phyloP scores from a whole-genome alignment of 1,284 basidiomycete species.

The Athelia sp. region DNA sequence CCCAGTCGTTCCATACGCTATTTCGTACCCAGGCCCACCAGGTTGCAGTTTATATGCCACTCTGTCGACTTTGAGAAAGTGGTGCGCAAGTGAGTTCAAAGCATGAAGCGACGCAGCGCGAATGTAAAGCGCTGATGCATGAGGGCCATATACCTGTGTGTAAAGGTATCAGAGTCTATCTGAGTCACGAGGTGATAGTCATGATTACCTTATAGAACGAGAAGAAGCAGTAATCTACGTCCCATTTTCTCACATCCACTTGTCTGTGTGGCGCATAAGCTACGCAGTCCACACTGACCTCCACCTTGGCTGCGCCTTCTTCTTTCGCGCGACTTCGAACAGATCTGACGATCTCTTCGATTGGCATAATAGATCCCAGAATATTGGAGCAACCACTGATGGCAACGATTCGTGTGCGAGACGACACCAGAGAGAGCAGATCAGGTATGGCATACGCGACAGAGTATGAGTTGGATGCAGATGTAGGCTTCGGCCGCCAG shows the following conservation, averaged over 20 bases:
- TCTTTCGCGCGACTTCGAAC: conserved; percentile 45
- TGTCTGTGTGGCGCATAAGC: conserved; percentile 73
- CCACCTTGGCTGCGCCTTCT: conserved; percentile 55
- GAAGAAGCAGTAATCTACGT: conserved; percentile 69
- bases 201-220: conserved; percentile 69
- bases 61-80: conserved; percentile 55
- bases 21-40: conserved; percentile 71
- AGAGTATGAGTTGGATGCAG: conserved; percentile 60
- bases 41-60: conserved; percentile 64
- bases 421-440: conserved; percentile 57
- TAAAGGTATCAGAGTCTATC: conserved; percentile 1
- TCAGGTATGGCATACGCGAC: conserved; percentile 52
- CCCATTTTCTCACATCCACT: conserved; percentile 71
- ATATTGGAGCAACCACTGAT: conserved; percentile 77
- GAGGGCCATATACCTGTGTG: conserved; percentile 67
- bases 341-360: conserved; percentile 51
- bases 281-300: conserved; percentile 71
- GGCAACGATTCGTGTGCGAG: conserved; percentile 67
- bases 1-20: conserved; percentile 54
- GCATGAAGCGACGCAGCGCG: conserved; percentile 42
- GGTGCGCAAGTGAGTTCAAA: conserved; percentile 57
- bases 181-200: background rate
- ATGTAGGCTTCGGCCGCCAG: conserved; percentile 50
- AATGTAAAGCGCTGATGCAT: conserved; percentile 64
- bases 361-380: conserved; percentile 61